phyloP scores from a whole-genome alignment of 495 filamentous ascomycete species.

The Collariella sp. region DNA sequence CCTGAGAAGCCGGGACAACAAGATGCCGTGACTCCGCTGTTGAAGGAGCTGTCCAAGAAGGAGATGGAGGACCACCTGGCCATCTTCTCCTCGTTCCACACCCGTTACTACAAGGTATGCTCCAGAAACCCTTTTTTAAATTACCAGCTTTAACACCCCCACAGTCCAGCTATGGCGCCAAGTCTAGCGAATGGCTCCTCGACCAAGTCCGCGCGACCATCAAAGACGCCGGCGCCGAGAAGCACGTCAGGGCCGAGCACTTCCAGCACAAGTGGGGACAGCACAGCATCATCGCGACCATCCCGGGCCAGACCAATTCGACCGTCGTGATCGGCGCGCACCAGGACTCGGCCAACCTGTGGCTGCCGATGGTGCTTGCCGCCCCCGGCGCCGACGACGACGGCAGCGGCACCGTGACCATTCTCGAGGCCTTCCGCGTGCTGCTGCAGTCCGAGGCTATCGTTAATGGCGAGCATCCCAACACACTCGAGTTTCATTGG shows the following conservation, averaged over 20 bases:
- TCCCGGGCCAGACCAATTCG: conserved; percentile 77
- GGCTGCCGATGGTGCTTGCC: conserved; percentile 72
- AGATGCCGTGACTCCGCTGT: conserved; percentile 56
- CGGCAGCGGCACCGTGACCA: conserved; percentile 51
- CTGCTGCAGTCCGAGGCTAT: conserved; percentile 45
- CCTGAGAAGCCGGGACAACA: conserved; percentile 59
- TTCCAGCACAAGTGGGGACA: conserved; percentile 88
- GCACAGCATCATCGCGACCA: conserved; percentile 82
- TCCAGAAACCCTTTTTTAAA: too few species aligned
- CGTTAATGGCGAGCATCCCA: conserved; percentile 49
- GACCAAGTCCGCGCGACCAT: conserved; percentile 65
- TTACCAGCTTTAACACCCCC: too few species aligned
- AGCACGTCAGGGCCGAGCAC: conserved; percentile 56
- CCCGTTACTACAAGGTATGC: conserved; percentile 28
- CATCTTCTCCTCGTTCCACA: conserved; percentile 27
- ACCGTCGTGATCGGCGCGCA: conserved; percentile 64
- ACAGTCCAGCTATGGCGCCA: conserved; percentile 72
- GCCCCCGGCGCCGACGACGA: conserved; percentile 55
- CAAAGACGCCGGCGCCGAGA: conserved; percentile 55
- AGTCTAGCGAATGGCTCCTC: conserved; percentile 86
- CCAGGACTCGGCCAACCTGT: conserved; percentile 78
- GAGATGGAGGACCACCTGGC: conserved; percentile 69
- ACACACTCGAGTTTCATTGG: conserved; percentile 98
- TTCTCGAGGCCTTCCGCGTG: conserved; percentile 53
- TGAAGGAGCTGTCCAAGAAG: conserved; percentile 59